Evolutionary conservation across 768 basidiomycete species (phyloP).

Genomic region (Mycena filopes): DNA sequence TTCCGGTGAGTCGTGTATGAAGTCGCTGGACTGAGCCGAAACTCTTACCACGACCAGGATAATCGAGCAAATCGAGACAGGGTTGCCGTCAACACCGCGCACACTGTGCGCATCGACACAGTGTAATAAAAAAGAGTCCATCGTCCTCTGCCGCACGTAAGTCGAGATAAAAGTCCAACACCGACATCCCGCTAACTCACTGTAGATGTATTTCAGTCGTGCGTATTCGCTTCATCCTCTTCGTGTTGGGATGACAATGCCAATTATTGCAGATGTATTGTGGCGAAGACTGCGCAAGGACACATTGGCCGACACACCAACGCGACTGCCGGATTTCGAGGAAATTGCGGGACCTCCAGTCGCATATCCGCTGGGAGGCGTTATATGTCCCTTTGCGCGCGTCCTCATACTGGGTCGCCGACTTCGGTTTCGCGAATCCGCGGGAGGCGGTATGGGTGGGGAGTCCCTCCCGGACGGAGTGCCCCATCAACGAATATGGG

Average conservation of each 20-base stretch:
- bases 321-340: conserved; percentile 30
- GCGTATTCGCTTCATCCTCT: not conserved
- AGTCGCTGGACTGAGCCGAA: not conserved
- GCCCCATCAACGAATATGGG: conserved; percentile 34
- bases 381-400: conserved; percentile 32
- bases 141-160: conserved; percentile 28
- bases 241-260: not conserved
- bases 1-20: conserved; percentile 1
- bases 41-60: conserved; percentile 6
- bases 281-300: conserved; percentile 21
- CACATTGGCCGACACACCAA: conserved; percentile 30
- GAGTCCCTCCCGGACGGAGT: conserved; percentile 17
- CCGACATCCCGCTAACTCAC: not conserved
- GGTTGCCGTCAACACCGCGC: conserved; percentile 7
- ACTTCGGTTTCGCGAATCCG: conserved; percentile 33
- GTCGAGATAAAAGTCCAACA: not conserved
- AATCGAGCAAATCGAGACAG: conserved; percentile 34
- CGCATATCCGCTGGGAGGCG: conserved; percentile 24
- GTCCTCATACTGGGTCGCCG: conserved; percentile 29
- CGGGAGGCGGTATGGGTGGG: conserved; percentile 32
- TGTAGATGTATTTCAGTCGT: conserved; percentile 19
- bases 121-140: conserved; percentile 21
- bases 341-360: conserved; percentile 17
- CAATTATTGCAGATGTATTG: conserved; percentile 30
- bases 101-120: conserved; percentile 23